phyloP scores from a whole-genome alignment of 2,329 filamentous ascomycete genomes.

The Rosellinia necatrix region DNA sequence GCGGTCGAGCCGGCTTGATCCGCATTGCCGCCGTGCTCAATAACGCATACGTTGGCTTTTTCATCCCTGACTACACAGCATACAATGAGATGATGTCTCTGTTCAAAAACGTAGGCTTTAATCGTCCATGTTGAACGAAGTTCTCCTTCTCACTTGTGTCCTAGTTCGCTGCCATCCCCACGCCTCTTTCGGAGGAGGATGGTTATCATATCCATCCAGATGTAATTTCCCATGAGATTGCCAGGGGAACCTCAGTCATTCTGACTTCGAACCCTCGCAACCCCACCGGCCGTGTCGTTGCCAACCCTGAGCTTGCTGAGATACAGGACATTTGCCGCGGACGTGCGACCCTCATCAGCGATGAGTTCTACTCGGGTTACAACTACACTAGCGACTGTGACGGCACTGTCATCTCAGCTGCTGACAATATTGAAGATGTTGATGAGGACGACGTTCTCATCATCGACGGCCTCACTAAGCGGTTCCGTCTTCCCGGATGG shows the following conservation, averaged over 20 bases:
- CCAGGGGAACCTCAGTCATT: slow-evolving; percentile 84
- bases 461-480: slow-evolving; percentile 94
- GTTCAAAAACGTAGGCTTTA: slow-evolving; percentile 76
- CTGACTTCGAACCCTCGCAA: slow-evolving; percentile 95
- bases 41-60: slow-evolving; percentile 91
- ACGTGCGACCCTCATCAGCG: slow-evolving; percentile 88
- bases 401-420: slow-evolving; percentile 84
- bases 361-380: slow-evolving; percentile 96
- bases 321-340: slow-evolving; percentile 94
- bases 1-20: slow-evolving; percentile 89
- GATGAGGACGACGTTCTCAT: slow-evolving; percentile 90
- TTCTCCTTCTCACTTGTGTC: slow-evolving; percentile 7
- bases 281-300: slow-evolving; percentile 86
- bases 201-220: slow-evolving; percentile 92
- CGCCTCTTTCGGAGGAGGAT: slow-evolving; percentile 81
- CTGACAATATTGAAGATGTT: slow-evolving; percentile 88
- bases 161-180: slow-evolving; percentile 83
- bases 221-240: slow-evolving; percentile 90
- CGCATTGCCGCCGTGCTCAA: slow-evolving; percentile 92
- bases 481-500: slow-evolving; percentile 95
- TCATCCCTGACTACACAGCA: slow-evolving; percentile 92
- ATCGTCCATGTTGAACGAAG: slow-evolving; percentile 6
- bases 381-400: slow-evolving; percentile 95
- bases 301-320: slow-evolving; percentile 81
- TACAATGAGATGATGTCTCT: slow-evolving; percentile 97